phyloP scores from a whole-genome alignment of 257 asterid genomes.

The Forsythia suspensa region DNA sequence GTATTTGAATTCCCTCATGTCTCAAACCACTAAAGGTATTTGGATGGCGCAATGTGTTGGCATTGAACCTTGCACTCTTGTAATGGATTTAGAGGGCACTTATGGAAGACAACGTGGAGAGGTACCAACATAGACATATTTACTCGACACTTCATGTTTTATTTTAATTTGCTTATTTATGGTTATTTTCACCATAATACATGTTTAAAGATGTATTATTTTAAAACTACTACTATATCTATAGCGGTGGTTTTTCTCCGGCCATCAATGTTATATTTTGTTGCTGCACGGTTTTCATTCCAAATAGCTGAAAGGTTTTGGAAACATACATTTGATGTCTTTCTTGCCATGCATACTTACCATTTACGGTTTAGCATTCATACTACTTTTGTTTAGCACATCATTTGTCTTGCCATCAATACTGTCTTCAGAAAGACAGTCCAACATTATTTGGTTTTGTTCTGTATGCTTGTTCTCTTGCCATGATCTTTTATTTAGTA shows the following conservation, averaged over 20 bases:
- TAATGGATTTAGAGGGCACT: slow-evolving; percentile 98
- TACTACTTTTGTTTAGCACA: background rate
- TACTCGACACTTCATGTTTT: slow-evolving; percentile 5
- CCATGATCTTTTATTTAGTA: background rate
- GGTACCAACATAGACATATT: slow-evolving; percentile 42
- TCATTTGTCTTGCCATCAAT: slow-evolving; percentile 7
- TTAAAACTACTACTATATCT: slow-evolving; percentile 8
- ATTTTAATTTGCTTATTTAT: slow-evolving; percentile 4
- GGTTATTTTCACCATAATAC: background rate
- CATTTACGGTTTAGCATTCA: background rate
- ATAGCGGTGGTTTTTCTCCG: slow-evolving; percentile 1
- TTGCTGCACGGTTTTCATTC: too few relatives aligned
- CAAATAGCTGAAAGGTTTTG: background rate
- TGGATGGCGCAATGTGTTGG: slow-evolving; percentile 59
- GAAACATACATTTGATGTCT: background rate
- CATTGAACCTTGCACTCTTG: slow-evolving; percentile 70
- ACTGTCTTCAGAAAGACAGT: slow-evolving; percentile 5
- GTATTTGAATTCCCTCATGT: slow-evolving; percentile 44
- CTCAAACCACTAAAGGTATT: slow-evolving; percentile 84
- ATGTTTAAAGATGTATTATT: background rate
- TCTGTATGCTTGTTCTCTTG: background rate
- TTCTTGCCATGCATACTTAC: background rate
- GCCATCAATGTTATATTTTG: slow-evolving; percentile 6
- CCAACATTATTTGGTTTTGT: slow-evolving; percentile 12
- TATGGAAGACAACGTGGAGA: slow-evolving; percentile 99